Conservation (phyloP, 352 stramenopile genomes). For the Globisporangium heterothallicum region DNA sequence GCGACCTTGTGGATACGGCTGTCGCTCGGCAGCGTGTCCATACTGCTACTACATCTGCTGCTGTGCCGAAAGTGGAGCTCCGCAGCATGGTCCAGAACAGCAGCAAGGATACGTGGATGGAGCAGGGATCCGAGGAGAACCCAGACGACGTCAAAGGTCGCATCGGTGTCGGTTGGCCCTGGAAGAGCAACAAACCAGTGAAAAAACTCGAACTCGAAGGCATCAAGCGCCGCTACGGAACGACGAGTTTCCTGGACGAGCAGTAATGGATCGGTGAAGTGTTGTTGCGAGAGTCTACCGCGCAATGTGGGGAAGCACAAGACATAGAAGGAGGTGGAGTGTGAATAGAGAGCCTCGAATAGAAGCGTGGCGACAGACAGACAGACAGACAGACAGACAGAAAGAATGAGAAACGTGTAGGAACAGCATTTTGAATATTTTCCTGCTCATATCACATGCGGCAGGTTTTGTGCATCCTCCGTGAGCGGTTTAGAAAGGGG, state of each 20-base stretch:
- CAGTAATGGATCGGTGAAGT: not conserved
- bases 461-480: too few relatives aligned
- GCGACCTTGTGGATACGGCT: constrained; percentile 59
- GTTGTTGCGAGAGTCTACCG: not conserved
- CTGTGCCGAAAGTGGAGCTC: not conserved
- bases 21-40: constrained; percentile 38
- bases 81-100: constrained; percentile 3
- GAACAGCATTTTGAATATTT: too few relatives aligned
- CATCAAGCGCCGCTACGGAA: constrained; percentile 29
- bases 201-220: constrained; percentile 54
- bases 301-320: not conserved
- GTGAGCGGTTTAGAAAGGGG: too few relatives aligned
- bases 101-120: constrained; percentile 31
- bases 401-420: too few relatives aligned
- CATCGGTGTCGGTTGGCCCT: constrained; percentile 57
- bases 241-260: constrained; percentile 6
- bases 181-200: constrained; percentile 40
- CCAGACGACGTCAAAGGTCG: constrained; percentile 54
- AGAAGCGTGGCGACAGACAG: too few relatives aligned
- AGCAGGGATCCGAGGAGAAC: constrained; percentile 19
- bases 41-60: not conserved
- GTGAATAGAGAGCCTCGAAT: too few relatives aligned
- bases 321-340: too few relatives aligned
- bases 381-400: too few relatives aligned
- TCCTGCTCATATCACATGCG: too few relatives aligned